Conservation (phyloP, 768 basidiomycete species). For the Amanita molliuscula region DNA sequence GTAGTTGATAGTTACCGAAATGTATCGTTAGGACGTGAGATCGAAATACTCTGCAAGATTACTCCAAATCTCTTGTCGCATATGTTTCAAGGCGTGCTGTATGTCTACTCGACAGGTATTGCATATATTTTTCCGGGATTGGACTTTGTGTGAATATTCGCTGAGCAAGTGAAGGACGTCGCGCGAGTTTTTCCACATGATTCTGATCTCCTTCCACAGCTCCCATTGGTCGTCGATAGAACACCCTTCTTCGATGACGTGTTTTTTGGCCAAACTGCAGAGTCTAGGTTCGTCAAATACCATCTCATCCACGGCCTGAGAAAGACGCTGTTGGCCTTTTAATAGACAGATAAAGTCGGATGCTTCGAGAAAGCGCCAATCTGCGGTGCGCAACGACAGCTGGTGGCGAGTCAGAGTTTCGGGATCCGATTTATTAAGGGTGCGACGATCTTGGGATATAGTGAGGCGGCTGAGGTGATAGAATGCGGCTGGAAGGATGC, state of each 20-base stretch:
- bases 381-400: neutral
- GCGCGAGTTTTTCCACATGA: neutral
- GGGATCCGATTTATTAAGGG: neutral
- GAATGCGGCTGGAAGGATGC: slow-evolving; percentile 4
- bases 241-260: neutral
- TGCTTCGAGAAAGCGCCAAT: neutral
- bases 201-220: neutral
- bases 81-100: neutral
- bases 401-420: neutral
- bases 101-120: neutral
- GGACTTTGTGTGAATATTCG: neutral
- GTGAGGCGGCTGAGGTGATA: slow-evolving; percentile 4
- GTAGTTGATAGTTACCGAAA: neutral
- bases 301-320: neutral
- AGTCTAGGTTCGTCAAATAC: neutral
- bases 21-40: neutral
- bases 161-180: neutral
- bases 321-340: neutral
- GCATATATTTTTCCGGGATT: neutral
- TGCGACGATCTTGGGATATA: neutral
- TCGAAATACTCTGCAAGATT: neutral
- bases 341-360: neutral
- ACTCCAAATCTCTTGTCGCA: neutral
- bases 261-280: neutral
- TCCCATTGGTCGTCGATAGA: neutral